These are phyloP conservation scores for Phialophora macrospora DNA, from an alignment of 2,329 filamentous ascomycete genomes.

Conservation along the genomic window DNA sequence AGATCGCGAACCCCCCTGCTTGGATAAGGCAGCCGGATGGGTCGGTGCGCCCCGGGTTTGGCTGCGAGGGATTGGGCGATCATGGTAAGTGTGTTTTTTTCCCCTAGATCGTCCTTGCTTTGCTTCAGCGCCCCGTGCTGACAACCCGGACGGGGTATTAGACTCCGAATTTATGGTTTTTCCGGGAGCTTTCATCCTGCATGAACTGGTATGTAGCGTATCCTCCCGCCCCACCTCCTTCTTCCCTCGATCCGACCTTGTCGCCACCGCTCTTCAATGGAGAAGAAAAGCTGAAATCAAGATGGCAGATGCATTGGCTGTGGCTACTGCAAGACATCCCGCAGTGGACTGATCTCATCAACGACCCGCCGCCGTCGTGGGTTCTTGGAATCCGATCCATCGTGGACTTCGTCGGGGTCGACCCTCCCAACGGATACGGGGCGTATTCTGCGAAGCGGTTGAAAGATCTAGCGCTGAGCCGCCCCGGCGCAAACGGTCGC, in stretches of 20 bases:
- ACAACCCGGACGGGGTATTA: not conserved
- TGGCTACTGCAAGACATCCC: slow-evolving; percentile 9
- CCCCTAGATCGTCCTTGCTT: too few species aligned
- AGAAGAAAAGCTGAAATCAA: not conserved
- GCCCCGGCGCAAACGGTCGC: not conserved
- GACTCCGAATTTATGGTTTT: slow-evolving; percentile 3
- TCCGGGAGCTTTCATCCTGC: not conserved
- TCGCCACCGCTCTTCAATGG: too few species aligned
- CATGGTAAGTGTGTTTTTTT: not conserved
- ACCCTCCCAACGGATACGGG: slow-evolving; percentile 1
- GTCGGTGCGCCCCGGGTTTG: not conserved
- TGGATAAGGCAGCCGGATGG: slow-evolving; percentile 2
- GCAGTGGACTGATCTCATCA: not conserved
- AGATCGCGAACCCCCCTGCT: not conserved
- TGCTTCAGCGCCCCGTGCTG: not conserved
- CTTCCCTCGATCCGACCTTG: not conserved
- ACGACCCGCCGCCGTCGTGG: too few species aligned
- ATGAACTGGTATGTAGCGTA: slow-evolving; percentile 5
- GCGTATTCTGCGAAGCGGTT: not conserved
- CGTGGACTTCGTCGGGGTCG: not conserved
- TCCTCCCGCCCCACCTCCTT: not conserved
- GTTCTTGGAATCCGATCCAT: too few species aligned
- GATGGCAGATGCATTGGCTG: not conserved
- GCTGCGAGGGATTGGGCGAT: not conserved
- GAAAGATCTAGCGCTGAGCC: not conserved